Evolutionary conservation across 495 filamentous ascomycete genomes (phyloP), one percentile per base, ranked within the genome.

Genomic region (Talaromyces ruber): DNA sequence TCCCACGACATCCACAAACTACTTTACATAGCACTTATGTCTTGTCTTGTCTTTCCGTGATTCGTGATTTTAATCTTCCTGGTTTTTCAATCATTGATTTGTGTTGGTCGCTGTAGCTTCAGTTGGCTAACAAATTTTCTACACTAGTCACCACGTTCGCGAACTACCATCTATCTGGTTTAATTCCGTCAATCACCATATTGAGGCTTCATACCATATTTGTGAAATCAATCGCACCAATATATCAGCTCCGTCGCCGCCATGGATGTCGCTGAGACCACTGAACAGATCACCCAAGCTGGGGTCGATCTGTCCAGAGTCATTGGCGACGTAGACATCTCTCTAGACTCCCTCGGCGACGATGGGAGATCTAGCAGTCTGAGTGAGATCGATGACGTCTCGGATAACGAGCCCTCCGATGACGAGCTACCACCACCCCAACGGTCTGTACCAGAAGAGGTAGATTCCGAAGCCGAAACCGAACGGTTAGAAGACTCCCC

Each of bases 391-490:
- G 93, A 92, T 69, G 92, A 97, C 65, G 79, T 84, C 24, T 81
- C 80, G 6, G 84, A 86, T n/a, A 82, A 86, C 63, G 78, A 80
- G 43, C 73, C 71, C 28, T 83, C 82, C 32, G 83, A 86, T 64
- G 81, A 83, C 60, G 81, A 81, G 56, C 64, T 61, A 25, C 70
- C 64, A 62, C 76, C 76, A 14, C 73, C 71, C 5, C 79, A 79
- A 63, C 70, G 64, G 54, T 72, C 75, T 60, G 74, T 64, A 66
- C 68, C 50, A 64, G 71, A 66, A 57, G 86, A 88, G 62, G 88
- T 88, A 66, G 93, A 98, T 75, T 96, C 94, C n/a, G 94, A 98
- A 74, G 94, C 95, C 28, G 94, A 97, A 77, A 98, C 94, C 7
- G 95, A 98, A 76, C 86, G 95, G 58, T 81, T 98, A 66, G 93